Percentiles rank a stretch among this genome's conserved stretches.
phyloP scores from a whole-genome alignment of 305 asterid species.

The Fraxinus platypoda region DNA sequence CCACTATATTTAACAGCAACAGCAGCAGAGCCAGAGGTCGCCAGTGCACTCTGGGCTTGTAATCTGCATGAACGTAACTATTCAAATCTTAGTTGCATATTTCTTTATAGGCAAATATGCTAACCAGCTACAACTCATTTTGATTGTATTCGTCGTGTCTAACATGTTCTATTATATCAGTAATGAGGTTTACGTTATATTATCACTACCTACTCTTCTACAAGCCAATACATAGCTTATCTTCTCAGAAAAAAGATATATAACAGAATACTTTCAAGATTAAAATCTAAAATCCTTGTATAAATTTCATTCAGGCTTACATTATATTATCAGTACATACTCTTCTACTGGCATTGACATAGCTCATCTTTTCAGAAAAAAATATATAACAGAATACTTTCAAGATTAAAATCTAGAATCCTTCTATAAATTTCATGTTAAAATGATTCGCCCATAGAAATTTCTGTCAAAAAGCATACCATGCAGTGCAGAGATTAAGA shows the following conservation, averaged over 20 bases:
- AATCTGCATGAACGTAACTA: conserved; percentile 41
- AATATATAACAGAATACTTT: not conserved
- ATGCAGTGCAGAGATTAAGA: not conserved
- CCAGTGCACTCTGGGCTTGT: conserved; percentile 87
- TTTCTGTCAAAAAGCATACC: not conserved
- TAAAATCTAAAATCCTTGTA: not conserved
- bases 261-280: not conserved
- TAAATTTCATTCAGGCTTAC: not conserved
- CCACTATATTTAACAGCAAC: conserved; percentile 71
- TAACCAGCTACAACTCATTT: not conserved
- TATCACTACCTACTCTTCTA: not conserved
- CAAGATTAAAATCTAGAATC: not conserved
- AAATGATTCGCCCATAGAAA: not conserved
- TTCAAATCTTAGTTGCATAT: not conserved
- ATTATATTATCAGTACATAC: not conserved
- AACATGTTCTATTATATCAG: not conserved
- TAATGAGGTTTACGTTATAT: not conserved
- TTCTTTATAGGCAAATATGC: not conserved
- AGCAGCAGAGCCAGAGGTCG: conserved; percentile 29
- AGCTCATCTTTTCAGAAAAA: not conserved
- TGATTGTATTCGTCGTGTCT: not conserved
- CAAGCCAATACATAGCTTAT: not conserved
- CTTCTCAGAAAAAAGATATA: not conserved
- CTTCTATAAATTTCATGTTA: not conserved
- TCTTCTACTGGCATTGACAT: not conserved